A percentile compares a stretch with the other conserved stretches of the same genome.
Evolutionary conservation across 1,139 yeast genomes (phyloP).

Genomic region (Sugiyamaella xylanicola): DNA sequence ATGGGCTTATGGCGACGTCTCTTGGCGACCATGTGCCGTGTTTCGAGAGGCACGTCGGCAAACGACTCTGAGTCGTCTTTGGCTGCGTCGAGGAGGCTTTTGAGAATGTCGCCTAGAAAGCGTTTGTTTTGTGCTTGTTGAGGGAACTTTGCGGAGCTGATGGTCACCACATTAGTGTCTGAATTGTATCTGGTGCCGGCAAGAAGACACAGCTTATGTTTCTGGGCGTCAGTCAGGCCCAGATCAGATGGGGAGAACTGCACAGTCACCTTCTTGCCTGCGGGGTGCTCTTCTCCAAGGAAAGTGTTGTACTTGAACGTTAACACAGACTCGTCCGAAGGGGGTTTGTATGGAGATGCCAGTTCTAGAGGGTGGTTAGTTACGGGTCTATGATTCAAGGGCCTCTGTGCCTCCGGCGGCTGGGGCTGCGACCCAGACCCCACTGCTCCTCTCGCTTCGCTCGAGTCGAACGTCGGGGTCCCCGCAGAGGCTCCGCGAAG

Average conservation of each 20-base stretch:
- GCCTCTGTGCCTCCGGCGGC: slow-evolving; percentile 5
- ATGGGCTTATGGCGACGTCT: slow-evolving; percentile 43
- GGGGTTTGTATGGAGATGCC: slow-evolving; percentile 47
- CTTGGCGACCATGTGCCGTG: slow-evolving; percentile 61
- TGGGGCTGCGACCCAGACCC: neutral
- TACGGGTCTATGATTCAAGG: neutral
- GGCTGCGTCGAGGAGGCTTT: slow-evolving; percentile 63
- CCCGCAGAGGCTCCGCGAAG: too few species aligned
- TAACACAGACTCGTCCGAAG: slow-evolving; percentile 51
- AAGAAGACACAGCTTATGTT: slow-evolving; percentile 75
- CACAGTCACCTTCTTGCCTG: slow-evolving; percentile 69
- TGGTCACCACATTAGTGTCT: slow-evolving; percentile 57
- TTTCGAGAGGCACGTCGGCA: slow-evolving; percentile 79
- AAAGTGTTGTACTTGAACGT: slow-evolving; percentile 71
- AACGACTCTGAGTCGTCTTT: slow-evolving; percentile 65
- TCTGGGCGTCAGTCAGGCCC: slow-evolving; percentile 51
- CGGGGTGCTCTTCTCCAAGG: slow-evolving; percentile 72
- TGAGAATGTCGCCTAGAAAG: slow-evolving; percentile 64
- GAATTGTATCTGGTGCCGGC: slow-evolving; percentile 79
- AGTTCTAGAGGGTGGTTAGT: slow-evolving; percentile 20
- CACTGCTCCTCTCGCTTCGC: neutral
- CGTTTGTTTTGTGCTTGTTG: slow-evolving; percentile 88
- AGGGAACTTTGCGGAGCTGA: slow-evolving; percentile 63
- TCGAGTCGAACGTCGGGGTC: too few species aligned
- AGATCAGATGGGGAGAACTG: slow-evolving; percentile 58